Evolutionary conservation across 1,284 basidiomycete species (phyloP).

Genomic region (Pulchroboletus neoregius): DNA sequence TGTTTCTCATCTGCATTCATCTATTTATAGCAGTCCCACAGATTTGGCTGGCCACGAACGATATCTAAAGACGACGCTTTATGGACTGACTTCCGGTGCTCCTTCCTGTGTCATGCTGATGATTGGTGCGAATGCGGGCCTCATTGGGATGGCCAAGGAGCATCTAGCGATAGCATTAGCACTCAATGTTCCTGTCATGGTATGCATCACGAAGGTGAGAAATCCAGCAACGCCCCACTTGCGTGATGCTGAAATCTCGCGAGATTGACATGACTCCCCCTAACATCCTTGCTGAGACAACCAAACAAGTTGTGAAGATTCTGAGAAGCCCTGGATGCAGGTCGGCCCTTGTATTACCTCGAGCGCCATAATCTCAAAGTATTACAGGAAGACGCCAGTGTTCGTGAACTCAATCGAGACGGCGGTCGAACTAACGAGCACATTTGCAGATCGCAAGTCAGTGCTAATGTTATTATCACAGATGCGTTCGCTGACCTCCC

Average conservation of each 20-base stretch:
- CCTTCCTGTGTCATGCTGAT: conserved; percentile 96
- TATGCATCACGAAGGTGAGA: conserved; percentile 88
- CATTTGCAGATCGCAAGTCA: conserved; percentile 44
- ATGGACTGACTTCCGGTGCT: conserved; percentile 90
- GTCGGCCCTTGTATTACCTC: conserved; percentile 36
- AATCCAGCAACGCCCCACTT: background rate
- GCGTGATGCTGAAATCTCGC: conserved; percentile 9
- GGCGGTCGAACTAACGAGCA: conserved; percentile 72
- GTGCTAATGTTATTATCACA: background rate
- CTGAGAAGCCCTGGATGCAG: conserved; percentile 91
- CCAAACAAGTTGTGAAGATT: conserved; percentile 92
- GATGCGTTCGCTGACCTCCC: conserved; percentile 13
- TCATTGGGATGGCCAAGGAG: conserved; percentile 99
- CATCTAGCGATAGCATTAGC: conserved; percentile 94
- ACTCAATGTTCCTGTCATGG: conserved; percentile 88
- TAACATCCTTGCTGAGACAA: conserved; percentile 85
- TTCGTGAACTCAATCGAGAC: conserved; percentile 74
- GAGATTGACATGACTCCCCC: conserved; percentile 97
- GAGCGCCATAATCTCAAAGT: background rate
- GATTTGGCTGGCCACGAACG: conserved; percentile 90
- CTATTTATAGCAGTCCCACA: conserved; percentile 29
- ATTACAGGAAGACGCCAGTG: conserved; percentile 65
- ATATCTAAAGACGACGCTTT: conserved; percentile 91
- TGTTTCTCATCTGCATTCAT: background rate
- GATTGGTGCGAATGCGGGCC: conserved; percentile 91